Evolutionary conservation across 2,329 filamentous ascomycete genomes (phyloP), one percentile per base, ranked within the genome.

Genomic region (Monosporascus sp.): DNA sequence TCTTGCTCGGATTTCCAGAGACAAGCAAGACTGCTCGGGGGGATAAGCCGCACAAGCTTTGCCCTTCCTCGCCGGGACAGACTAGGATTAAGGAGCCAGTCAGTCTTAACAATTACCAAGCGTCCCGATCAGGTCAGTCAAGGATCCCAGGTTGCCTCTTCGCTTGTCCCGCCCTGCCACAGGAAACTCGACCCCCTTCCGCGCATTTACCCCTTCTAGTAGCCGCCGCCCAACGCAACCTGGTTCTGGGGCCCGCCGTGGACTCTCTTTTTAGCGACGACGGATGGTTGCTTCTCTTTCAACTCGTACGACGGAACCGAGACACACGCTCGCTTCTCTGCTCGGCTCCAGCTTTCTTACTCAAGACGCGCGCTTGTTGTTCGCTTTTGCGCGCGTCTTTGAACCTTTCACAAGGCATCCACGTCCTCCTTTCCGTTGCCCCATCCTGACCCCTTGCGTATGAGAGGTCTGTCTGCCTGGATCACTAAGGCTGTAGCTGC

Each of bases 321-420:
- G 58, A 65, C 58, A 61, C 60, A 59, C 60, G 35, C 50, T 64
- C 58, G 57, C 58, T 61, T 63, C 60, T 50, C 52, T 55, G 51
- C 55, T 60, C 57, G 60, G 58, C 57, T 63, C 54, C 43, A 46
- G n/a, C 55, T 58, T 51, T 59, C 49, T 51, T 50, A 41, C 45
- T 54, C 56, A 65, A 70, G 65, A 69, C 69, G 67, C 69, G 70
- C 69, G 70, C 69, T 69, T 71, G 69, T 52, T 55, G 45, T 55
- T 53, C 52, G 52, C 52, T 55, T 62, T 65, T 62, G 63, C 63
- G 63, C 63, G 63, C 59, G 60, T 66, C 63, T 67, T 64, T 60
- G 48, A 52, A 56, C 47, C 61, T 63, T 61, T 65, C 60, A 64
- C 60, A 61, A 63, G 54, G 59, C 57, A 59, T 31, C 55, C 54